Conservation (phyloP, 257 asterid genomes). For the Solanum virginianum region DNA sequence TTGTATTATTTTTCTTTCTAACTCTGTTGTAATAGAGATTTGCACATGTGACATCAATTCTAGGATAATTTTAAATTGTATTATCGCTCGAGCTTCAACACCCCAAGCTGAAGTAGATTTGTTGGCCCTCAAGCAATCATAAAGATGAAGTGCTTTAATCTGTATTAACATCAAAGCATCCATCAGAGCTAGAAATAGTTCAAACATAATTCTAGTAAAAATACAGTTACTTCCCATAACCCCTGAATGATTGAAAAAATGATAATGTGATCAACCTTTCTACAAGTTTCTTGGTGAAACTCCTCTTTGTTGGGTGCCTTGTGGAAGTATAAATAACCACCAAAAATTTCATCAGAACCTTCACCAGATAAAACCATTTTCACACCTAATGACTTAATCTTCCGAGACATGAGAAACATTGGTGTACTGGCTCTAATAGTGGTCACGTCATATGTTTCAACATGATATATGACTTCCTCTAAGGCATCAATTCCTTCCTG, state of each 20-base stretch:
- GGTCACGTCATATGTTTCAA: conserved; percentile 96
- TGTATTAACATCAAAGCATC: conserved; percentile 12
- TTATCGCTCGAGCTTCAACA: conserved; percentile 61
- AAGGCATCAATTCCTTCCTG: conserved; percentile 98
- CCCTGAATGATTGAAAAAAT: background rate
- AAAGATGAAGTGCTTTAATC: conserved; percentile 98
- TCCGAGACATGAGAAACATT: conserved; percentile 24
- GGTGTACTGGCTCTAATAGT: conserved; percentile 95
- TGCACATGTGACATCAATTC: no score
- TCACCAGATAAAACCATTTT: conserved; percentile 99
- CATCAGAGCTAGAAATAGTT: background rate
- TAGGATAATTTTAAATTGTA: no score
- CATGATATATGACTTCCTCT: conserved; percentile 91
- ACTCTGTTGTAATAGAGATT: no score
- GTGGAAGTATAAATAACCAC: conserved; percentile 74
- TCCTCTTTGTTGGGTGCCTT: conserved; percentile 98
- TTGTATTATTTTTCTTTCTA: no score
- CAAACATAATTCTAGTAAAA: background rate
- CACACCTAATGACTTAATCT: conserved; percentile 89
- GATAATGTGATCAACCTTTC: conserved; percentile 45
- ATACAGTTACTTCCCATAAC: background rate
- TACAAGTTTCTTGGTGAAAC: conserved; percentile 87
- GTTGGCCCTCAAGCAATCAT: conserved; percentile 95
- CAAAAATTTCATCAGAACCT: conserved; percentile 98
- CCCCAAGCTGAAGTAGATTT: conserved; percentile 99